phyloP scores from a whole-genome alignment of 352 stramenopile genomes.

The Halophytophthora polymorphica region DNA sequence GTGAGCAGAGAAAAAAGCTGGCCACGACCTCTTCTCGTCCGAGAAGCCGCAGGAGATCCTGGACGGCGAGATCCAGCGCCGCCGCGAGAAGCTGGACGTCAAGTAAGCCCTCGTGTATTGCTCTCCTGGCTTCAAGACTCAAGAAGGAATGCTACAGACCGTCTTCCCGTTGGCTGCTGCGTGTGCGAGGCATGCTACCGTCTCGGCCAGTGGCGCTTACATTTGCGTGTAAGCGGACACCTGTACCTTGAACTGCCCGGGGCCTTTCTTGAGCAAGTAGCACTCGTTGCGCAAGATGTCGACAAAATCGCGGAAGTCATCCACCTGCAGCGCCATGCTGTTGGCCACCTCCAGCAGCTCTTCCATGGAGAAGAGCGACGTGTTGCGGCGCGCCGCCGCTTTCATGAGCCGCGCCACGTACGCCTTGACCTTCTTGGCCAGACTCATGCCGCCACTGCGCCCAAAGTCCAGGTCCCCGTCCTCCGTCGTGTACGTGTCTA shows the following conservation, averaged over 20 bases:
- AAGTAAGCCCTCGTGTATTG: constrained; percentile 33
- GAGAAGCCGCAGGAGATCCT: constrained; percentile 80
- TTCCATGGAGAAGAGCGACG: constrained; percentile 69
- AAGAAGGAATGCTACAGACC: too few relatives aligned
- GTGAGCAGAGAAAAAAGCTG: constrained; percentile 63
- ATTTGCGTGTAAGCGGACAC: constrained; percentile 50
- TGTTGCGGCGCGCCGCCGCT: constrained; percentile 53
- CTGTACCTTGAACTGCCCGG: constrained; percentile 76
- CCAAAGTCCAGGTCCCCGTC: constrained; percentile 86
- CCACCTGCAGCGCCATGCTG: constrained; percentile 70
- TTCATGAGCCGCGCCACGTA: constrained; percentile 80
- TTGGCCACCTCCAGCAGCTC: constrained; percentile 72
- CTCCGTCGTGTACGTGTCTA: constrained; percentile 89
- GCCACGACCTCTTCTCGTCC: constrained; percentile 83
- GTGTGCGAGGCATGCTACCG: too few relatives aligned
- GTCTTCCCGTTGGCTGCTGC: too few relatives aligned
- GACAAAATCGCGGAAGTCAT: constrained; percentile 82
- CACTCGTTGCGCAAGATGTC: constrained; percentile 86
- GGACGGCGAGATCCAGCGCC: constrained; percentile 63
- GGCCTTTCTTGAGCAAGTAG: constrained; percentile 83
- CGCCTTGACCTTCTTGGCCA: constrained; percentile 75
- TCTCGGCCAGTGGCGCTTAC: constrained; percentile 3
- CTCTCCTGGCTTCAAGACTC: constrained; percentile 1
- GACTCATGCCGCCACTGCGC: constrained; percentile 61
- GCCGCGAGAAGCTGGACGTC: constrained; percentile 63